Conservation (phyloP, 2,329 filamentous ascomycete genomes). For the Dactylella cylindrospora region DNA sequence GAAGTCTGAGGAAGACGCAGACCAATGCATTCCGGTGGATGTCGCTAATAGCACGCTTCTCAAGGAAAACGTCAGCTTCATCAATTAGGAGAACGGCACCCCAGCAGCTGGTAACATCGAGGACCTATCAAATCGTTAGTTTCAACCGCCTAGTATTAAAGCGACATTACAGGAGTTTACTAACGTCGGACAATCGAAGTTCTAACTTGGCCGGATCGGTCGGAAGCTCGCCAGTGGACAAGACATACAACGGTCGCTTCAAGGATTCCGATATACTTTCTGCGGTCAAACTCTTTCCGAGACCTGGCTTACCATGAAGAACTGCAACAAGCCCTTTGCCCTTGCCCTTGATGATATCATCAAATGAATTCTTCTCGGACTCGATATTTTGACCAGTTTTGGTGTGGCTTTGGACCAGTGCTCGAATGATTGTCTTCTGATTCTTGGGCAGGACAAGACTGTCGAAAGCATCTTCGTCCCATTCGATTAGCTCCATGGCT, state of each 20-base stretch:
- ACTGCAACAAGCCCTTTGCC: slow-evolving; percentile 76
- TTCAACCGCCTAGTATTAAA: slow-evolving; percentile 53
- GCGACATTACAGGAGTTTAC: slow-evolving; percentile 61
- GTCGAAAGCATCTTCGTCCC: slow-evolving; percentile 80
- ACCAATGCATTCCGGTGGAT: slow-evolving; percentile 83
- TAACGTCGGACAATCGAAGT: slow-evolving; percentile 59
- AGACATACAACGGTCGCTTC: slow-evolving; percentile 78
- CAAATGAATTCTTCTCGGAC: slow-evolving; percentile 55
- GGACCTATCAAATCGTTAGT: slow-evolving; percentile 83
- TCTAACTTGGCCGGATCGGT: slow-evolving; percentile 58
- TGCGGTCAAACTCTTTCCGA: slow-evolving; percentile 84
- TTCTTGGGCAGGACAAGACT: slow-evolving; percentile 70
- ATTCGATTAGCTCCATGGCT: slow-evolving; percentile 74
- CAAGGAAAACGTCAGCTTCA: slow-evolving; percentile 81
- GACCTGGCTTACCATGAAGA: slow-evolving; percentile 65
- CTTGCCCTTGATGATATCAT: slow-evolving; percentile 80
- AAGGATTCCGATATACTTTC: slow-evolving; percentile 83
- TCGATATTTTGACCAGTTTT: slow-evolving; percentile 15
- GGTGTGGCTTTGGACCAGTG: slow-evolving; percentile 46
- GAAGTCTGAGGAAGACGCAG: slow-evolving; percentile 75
- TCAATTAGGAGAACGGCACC: slow-evolving; percentile 81
- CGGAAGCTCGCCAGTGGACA: slow-evolving; percentile 77
- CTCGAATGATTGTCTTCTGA: slow-evolving; percentile 59
- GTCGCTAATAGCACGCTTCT: slow-evolving; percentile 79
- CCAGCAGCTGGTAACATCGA: slow-evolving; percentile 84